A percentile compares a stretch with the other conserved stretches of the same genome.
These are phyloP conservation scores for Mortierella sp. DNA, from an alignment of 371 early-diverging fungal species.

Conservation along the genomic window DNA sequence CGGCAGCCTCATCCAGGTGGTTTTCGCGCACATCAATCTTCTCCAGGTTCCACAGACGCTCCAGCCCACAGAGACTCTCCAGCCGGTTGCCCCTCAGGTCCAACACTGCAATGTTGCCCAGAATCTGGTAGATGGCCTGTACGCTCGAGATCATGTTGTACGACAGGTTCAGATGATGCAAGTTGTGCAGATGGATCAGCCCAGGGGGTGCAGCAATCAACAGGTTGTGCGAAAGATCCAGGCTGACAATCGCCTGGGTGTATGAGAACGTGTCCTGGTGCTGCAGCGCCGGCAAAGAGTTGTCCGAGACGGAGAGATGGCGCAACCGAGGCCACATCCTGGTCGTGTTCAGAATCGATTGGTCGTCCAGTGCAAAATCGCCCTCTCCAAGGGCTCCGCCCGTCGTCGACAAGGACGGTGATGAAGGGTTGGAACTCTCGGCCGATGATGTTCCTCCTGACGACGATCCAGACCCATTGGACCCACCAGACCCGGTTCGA, in stretches of 20 bases:
- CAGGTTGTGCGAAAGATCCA: constrained; percentile 76
- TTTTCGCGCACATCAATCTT: constrained; percentile 77
- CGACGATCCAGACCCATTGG: constrained; percentile 25
- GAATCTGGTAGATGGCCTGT: constrained; percentile 68
- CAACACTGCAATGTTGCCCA: constrained; percentile 76
- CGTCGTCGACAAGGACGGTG: constrained; percentile 17
- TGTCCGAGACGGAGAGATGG: constrained; percentile 68
- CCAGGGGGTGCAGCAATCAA: constrained; percentile 71
- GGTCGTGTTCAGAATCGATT: constrained; percentile 30
- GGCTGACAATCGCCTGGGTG: constrained; percentile 63
- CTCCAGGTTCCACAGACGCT: constrained; percentile 78
- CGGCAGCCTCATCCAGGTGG: constrained; percentile 69
- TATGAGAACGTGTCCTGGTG: constrained; percentile 60
- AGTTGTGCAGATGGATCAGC: constrained; percentile 66
- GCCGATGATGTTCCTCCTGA: constrained; percentile 8
- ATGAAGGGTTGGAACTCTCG: constrained; percentile 26
- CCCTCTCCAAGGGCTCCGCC: not conserved
- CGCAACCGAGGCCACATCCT: constrained; percentile 62
- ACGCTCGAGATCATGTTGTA: constrained; percentile 74
- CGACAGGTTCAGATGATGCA: constrained; percentile 73
- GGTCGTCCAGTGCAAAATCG: constrained; percentile 16
- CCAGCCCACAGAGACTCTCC: constrained; percentile 71
- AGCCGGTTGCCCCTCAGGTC: constrained; percentile 75
- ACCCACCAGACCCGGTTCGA: constrained; percentile 14
- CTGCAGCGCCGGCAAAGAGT: constrained; percentile 66